Evolutionary conservation across 352 stramenopile genomes (phyloP).

Genomic region (Phytophthora aleatoria): DNA sequence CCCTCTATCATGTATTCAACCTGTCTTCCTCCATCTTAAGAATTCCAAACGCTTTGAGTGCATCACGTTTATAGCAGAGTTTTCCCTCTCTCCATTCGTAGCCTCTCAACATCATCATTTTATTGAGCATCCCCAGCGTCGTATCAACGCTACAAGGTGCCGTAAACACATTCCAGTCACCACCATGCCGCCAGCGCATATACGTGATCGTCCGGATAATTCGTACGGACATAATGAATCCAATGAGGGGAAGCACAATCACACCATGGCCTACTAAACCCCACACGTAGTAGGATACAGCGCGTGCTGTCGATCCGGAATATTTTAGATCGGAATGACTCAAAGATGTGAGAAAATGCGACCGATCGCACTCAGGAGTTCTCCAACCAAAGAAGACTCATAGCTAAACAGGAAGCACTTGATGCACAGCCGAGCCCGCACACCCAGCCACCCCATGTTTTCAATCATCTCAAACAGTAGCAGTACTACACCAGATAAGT

Average conservation of each 20-base stretch:
- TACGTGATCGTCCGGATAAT: conserved; percentile 11
- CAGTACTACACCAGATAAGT: conserved; percentile 25
- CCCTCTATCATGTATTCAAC: too few relatives aligned
- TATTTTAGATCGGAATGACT: conserved; percentile 14
- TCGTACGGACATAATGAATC: conserved; percentile 18
- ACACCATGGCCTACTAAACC: conserved; percentile 23
- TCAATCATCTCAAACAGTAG: conserved; percentile 24
- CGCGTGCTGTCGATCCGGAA: conserved; percentile 3
- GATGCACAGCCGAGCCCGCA: conserved; percentile 5
- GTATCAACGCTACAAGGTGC: neutral
- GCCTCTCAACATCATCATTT: neutral
- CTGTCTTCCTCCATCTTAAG: neutral
- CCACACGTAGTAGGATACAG: conserved; percentile 32
- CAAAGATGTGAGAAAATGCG: conserved; percentile 13
- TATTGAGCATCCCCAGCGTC: neutral
- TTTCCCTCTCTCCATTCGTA: neutral
- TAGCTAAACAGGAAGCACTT: conserved; percentile 36
- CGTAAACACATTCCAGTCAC: neutral
- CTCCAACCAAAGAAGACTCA: conserved; percentile 30
- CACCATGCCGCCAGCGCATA: conserved; percentile 12
- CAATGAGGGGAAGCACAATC: conserved; percentile 23
- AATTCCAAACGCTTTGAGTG: neutral
- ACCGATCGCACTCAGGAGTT: conserved; percentile 18
- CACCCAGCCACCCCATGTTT: conserved; percentile 13
- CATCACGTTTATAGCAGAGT: neutral